phyloP scores from a whole-genome alignment of 2,329 filamentous ascomycete species.

The Ambrosiella cleistominuta region DNA sequence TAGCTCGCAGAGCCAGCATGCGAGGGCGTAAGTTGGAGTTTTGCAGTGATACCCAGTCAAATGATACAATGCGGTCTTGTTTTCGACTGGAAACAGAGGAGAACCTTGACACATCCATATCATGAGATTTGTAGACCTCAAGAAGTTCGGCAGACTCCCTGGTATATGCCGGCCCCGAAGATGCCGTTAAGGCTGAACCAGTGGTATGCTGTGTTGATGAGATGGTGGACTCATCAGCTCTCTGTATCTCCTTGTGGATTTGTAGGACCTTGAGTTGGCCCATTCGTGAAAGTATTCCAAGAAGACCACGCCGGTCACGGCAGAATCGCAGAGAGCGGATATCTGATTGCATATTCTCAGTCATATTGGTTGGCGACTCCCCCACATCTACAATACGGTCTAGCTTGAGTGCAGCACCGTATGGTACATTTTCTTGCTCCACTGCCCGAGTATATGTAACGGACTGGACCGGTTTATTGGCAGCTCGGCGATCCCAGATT shows the following conservation, averaged over 20 bases:
- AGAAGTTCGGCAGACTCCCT: conserved; percentile 33
- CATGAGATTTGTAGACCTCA: conserved; percentile 40
- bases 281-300: conserved; percentile 43
- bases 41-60: conserved; percentile 47
- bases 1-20: conserved; percentile 41
- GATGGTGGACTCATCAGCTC: conserved; percentile 14
- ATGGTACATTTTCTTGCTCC: conserved; percentile 43
- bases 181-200: background rate
- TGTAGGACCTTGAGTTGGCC: conserved; percentile 46
- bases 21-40: conserved; percentile 38
- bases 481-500: conserved; percentile 61
- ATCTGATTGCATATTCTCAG: conserved; percentile 40
- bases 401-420: conserved; percentile 42
- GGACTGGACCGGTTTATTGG: conserved; percentile 33
- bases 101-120: conserved; percentile 42
- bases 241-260: conserved; percentile 35
- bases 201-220: conserved; percentile 18
- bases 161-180: background rate
- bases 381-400: conserved; percentile 40
- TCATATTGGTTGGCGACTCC: conserved; percentile 26
- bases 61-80: conserved; percentile 46
- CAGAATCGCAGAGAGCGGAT: conserved; percentile 47
- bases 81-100: conserved; percentile 27
- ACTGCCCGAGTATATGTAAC: conserved; percentile 38
- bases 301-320: conserved; percentile 40